Conservation (phyloP, 352 stramenopile species). For the Saprolegnia parasitica region DNA sequence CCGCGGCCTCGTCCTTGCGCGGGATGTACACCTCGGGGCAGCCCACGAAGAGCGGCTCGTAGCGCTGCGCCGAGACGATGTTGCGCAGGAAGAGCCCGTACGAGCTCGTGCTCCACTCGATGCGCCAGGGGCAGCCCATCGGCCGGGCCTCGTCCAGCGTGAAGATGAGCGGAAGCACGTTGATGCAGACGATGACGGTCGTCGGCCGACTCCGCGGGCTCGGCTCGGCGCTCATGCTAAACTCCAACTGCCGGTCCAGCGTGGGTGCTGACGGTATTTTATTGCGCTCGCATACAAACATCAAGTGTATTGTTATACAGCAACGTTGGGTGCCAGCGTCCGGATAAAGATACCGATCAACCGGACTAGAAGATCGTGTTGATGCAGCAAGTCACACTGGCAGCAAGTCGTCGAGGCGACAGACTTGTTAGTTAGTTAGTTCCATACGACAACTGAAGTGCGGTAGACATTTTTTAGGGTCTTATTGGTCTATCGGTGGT, state of each 20-base stretch:
- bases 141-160: conserved; percentile 33
- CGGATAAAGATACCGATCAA: not conserved
- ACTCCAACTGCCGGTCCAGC: not conserved
- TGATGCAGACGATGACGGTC: conserved; percentile 74
- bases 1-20: conserved; percentile 47
- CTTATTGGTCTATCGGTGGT: not conserved
- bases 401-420: not conserved
- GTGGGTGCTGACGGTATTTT: not conserved
- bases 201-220: conserved; percentile 32
- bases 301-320: too few relatives aligned
- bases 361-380: not conserved
- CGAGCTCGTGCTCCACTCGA: conserved; percentile 68
- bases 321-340: not conserved
- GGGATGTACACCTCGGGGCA: conserved; percentile 71
- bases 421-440: not conserved
- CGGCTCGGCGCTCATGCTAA: not conserved
- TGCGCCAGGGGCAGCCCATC: conserved; percentile 42
- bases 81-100: conserved; percentile 75
- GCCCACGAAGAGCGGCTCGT: conserved; percentile 60
- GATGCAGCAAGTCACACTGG: not conserved
- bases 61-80: conserved; percentile 49
- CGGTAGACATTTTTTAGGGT: too few relatives aligned
- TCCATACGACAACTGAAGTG: not conserved
- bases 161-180: conserved; percentile 72
- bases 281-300: not conserved